These are phyloP conservation scores for Limnanthes douglasii DNA, from an alignment of 345 rosid genomes.

Conservation along the genomic window DNA sequence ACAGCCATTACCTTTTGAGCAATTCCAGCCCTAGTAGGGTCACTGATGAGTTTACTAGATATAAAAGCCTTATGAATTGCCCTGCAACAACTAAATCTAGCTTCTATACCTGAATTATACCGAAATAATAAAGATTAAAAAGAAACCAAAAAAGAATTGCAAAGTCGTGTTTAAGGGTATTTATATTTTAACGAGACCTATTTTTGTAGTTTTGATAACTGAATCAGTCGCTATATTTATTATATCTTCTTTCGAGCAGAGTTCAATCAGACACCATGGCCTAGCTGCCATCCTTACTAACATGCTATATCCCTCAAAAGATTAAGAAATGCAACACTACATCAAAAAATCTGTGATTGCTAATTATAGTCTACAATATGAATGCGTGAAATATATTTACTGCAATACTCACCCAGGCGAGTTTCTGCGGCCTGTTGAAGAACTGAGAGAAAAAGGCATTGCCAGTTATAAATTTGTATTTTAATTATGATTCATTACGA, in stretches of 20 bases:
- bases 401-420: slow-evolving; percentile 44
- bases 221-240: slow-evolving; percentile 49
- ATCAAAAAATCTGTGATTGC: too few relatives aligned
- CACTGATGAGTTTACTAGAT: slow-evolving; percentile 34
- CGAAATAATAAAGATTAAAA: too few relatives aligned
- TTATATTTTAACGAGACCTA: slow-evolving; percentile 53
- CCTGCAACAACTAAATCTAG: slow-evolving; percentile 65
- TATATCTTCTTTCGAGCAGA: slow-evolving; percentile 66
- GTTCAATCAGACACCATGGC: slow-evolving; percentile 74
- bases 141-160: too few relatives aligned
- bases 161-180: background rate
- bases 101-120: slow-evolving; percentile 57
- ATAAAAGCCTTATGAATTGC: slow-evolving; percentile 45
- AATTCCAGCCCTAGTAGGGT: slow-evolving; percentile 36
- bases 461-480: slow-evolving; percentile 10
- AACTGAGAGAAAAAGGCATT: slow-evolving; percentile 65
- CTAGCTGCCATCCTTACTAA: slow-evolving; percentile 63
- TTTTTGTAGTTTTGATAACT: slow-evolving; percentile 46
- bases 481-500: too few relatives aligned
- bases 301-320: slow-evolving; percentile 62
- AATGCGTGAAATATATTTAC: too few relatives aligned
- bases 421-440: slow-evolving; percentile 72
- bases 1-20: slow-evolving; percentile 72
- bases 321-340: slow-evolving; percentile 9
- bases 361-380: too few relatives aligned